phyloP scores from a whole-genome alignment of 768 basidiomycete genomes.

The Agrocybe pediades region DNA sequence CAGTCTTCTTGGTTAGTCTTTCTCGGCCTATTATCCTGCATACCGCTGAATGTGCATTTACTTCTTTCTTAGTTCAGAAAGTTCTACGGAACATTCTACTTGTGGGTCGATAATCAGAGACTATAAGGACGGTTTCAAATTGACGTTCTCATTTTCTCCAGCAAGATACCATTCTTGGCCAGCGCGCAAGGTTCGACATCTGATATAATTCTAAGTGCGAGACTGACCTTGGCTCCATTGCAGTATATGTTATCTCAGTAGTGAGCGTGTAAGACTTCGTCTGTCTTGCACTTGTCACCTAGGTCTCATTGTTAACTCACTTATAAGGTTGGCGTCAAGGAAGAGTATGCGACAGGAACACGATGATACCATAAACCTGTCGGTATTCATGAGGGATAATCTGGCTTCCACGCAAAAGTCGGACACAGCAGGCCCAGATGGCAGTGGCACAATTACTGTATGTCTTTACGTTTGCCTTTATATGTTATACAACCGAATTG shows the following conservation, averaged over 20 bases:
- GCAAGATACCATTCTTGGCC: not conserved
- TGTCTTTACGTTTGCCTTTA: not conserved
- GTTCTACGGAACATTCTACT: not conserved
- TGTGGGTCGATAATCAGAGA: not conserved
- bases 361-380: not conserved
- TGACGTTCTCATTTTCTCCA: not conserved
- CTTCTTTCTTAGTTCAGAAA: not conserved
- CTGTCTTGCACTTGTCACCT: not conserved
- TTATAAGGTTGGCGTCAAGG: not conserved
- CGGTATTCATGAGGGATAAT: not conserved
- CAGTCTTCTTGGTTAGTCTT: not conserved
- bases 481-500: too few relatives aligned
- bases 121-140: not conserved
- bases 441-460: not conserved
- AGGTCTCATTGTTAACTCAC: not conserved
- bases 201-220: not conserved
- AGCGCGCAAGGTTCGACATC: conserved; percentile 1
- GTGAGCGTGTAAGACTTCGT: not conserved
- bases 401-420: not conserved
- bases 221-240: too few relatives aligned
- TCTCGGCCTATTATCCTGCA: too few relatives aligned
- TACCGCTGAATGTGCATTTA: not conserved
- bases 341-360: not conserved
- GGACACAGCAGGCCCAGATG: not conserved
- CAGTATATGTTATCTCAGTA: not conserved